Evolutionary conservation across 2,329 filamentous ascomycete genomes (phyloP).

Genomic region (Davidsoniella neocaledoniae): DNA sequence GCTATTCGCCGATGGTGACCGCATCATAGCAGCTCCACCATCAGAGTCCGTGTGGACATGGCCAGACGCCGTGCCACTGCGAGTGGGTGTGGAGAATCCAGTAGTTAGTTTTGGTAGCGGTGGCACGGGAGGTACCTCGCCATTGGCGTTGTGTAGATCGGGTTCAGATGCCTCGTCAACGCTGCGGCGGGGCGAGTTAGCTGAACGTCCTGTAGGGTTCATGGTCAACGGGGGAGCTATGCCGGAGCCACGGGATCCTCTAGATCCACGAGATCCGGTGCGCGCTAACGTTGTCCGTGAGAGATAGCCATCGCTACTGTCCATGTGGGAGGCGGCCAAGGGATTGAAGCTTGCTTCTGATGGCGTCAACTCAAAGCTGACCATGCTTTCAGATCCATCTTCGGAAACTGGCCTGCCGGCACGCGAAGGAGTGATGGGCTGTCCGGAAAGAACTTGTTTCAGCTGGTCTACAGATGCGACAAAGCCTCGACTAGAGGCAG

Average conservation of each 20-base stretch:
- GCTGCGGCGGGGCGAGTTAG: conserved; percentile 14
- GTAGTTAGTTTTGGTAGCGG: conserved; percentile 28
- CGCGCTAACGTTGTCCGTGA: conserved; percentile 20
- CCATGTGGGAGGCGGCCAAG: conserved; percentile 16
- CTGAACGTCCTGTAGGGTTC: conserved; percentile 20
- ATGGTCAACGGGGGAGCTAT: conserved; percentile 22
- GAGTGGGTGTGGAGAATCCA: conserved; percentile 10
- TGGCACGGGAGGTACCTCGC: conserved; percentile 38
- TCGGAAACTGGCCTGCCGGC: conserved; percentile 23
- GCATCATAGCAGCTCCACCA: conserved; percentile 1
- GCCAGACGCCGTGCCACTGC: conserved; percentile 11
- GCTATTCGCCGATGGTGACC: conserved; percentile 7
- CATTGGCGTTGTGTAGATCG: conserved; percentile 16
- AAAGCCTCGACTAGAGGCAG: conserved; percentile 29
- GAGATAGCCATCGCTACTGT: conserved; percentile 7
- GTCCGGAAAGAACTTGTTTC: conserved; percentile 42
- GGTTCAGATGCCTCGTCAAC: conserved; percentile 16
- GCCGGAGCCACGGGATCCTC: conserved; percentile 12
- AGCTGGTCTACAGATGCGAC: conserved; percentile 48
- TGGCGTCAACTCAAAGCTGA: conserved; percentile 51
- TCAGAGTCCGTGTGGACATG: not conserved
- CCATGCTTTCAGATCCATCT: conserved; percentile 49
- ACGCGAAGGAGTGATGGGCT: conserved; percentile 22
- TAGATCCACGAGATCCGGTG: conserved; percentile 17
- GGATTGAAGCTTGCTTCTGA: conserved; percentile 48